These are phyloP conservation scores for Pythium angustatum DNA, from an alignment of 352 stramenopile species.

Conservation along the genomic window DNA sequence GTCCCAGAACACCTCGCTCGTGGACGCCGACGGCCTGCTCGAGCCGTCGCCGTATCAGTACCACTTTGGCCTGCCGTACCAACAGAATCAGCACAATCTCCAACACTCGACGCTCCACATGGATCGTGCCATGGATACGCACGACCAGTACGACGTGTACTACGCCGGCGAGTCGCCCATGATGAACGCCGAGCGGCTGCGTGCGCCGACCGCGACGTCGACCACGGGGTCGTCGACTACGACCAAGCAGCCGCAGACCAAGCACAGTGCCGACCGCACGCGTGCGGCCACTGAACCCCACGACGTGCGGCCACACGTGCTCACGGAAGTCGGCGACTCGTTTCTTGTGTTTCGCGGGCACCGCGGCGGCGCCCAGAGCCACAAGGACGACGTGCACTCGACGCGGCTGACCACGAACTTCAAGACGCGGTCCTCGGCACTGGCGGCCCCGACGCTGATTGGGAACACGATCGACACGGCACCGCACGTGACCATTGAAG, in stretches of 20 bases:
- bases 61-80: constrained; percentile 14
- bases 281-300: constrained; percentile 28
- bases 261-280: constrained; percentile 11
- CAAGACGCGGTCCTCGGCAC: constrained; percentile 28
- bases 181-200: constrained; percentile 6
- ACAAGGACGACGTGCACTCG: constrained; percentile 29
- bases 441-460: constrained; percentile 25
- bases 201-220: neutral
- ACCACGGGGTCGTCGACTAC: no score
- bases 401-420: constrained; percentile 22
- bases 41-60: constrained; percentile 21
- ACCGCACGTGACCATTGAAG: constrained; percentile 79
- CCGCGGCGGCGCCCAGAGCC: constrained; percentile 19
- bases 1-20: constrained; percentile 20
- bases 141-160: constrained; percentile 33
- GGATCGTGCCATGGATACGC: constrained; percentile 15
- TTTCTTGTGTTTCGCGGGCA: constrained; percentile 31
- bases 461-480: constrained; percentile 29
- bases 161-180: constrained; percentile 26
- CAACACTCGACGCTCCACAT: constrained; percentile 17
- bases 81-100: no score
- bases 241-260: neutral
- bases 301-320: constrained; percentile 37
- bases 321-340: constrained; percentile 62
- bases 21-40: constrained; percentile 5